Base-by-base conservation (phyloP, 1,284 basidiomycete species). In the Salmacisia buchloeana region DNA sequence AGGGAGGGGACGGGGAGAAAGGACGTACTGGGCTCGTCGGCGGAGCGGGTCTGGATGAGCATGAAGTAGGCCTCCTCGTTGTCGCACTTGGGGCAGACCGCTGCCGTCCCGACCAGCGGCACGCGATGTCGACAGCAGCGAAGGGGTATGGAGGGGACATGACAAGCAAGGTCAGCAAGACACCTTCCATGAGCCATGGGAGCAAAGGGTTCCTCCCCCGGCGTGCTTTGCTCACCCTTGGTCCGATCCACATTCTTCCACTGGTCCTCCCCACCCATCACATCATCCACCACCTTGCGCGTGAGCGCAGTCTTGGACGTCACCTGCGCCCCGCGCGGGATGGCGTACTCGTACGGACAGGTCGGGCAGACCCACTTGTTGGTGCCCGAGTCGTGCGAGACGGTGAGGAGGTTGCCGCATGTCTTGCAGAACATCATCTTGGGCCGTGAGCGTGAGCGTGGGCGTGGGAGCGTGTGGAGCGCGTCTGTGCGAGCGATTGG, bases 201-300 rank as follows among this genome's bases (percentile, higher is more conserved):
- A n/a, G n/a, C n/a, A n/a, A n/a, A n/a, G n/a, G n/a, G n/a, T n/a
- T n/a, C n/a, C n/a, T n/a, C n/a, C n/a, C n/a, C n/a, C n/a, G n/a
- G n/a, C n/a, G n/a, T n/a, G n/a, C n/a, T n/a, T n/a, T n/a, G n/a
- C 74, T 38, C 63, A 77, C 74, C 70, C 68, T 87, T 85, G 0
- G 90, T 94, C 56, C 88, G 88, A 81, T 97, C 94, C 3, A 94
- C 94, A 80, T 97, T 92, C 69, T 89, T 90, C 93, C 94, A 97
- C 80, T 88, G 88, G 63, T 93, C 91, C 36, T 91, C 91, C 12
- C 92, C 93, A 46, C 93, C 94, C 34, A 97, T 83, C 1, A 97
- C 92, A 76, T 97, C 93, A 77, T 97, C 93, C 27, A 93, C 88
- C 73, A 88, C 85, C 79, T 97, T 97, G 21, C 90, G 85, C 72